phyloP scores from a whole-genome alignment of 805 yeast genomes.

The Starmerella asiatica region DNA sequence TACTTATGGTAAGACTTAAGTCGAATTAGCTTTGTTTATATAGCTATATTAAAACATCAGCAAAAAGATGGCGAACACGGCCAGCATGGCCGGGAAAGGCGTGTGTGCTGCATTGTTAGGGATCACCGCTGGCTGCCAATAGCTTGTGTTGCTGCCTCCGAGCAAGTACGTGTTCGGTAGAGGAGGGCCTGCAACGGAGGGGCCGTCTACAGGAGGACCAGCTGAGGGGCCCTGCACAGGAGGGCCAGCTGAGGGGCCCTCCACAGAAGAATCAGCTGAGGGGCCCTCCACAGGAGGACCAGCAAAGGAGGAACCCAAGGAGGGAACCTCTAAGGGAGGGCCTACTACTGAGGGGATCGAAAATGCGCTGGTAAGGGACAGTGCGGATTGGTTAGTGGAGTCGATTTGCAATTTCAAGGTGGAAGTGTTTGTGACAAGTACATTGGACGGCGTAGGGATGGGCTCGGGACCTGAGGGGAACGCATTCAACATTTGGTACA shows the following conservation, averaged over 20 bases:
- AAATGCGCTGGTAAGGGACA: not conserved
- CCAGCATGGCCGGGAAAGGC: not conserved
- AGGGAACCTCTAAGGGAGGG: no score
- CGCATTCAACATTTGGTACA: not conserved
- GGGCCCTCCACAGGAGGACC: not conserved
- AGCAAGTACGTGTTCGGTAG: not conserved
- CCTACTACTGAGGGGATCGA: no score
- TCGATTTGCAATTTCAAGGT: no score
- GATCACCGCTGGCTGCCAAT: not conserved
- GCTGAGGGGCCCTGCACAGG: not conserved
- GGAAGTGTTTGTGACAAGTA: not conserved
- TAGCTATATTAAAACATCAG: not conserved
- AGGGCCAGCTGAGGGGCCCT: not conserved
- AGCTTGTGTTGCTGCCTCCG: not conserved
- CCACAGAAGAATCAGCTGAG: not conserved
- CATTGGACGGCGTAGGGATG: not conserved
- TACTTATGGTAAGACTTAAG: no score
- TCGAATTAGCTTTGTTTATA: no score
- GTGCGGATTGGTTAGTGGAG: not conserved
- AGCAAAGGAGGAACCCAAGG: not conserved
- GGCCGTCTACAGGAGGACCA: not conserved
- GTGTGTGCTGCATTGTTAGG: not conserved
- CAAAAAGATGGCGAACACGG: not conserved
- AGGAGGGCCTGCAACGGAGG: not conserved
- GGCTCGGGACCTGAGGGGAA: not conserved